Base-by-base conservation (phyloP, 2,329 filamentous ascomycete genomes). In the Claviceps pazoutovae region DNA sequence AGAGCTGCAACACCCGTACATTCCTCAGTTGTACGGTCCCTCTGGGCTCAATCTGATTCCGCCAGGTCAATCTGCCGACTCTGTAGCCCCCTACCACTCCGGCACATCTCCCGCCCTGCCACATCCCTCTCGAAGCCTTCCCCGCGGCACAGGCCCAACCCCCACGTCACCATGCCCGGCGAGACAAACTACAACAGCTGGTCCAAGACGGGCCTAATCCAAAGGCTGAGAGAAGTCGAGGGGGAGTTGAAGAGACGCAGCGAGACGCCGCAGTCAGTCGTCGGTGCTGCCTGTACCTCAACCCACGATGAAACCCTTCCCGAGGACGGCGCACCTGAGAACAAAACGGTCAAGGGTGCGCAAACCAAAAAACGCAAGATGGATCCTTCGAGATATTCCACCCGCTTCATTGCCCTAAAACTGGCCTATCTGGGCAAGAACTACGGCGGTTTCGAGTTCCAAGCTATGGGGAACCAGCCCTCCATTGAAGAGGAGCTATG, bases 401-500 rank as follows among this genome's bases (percentile, higher is more conserved):
- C 88, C 1, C 81, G 93, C 46, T 81, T 84, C 55, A 86, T 98
- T 56, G 93, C 91, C 7, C 73, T 98, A 54, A 97, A 96, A 67
- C 82, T 98, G 56, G 90, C 93, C 41, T 98, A 98, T 65, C 71
- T 97, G 38, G 93, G 93, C 46, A 86, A 88, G 64, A 79, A 80
- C 51, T 98, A 97, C 67, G 91, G 93, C 67, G 93, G 93, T 1
- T 94, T 89, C 65, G 93, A 98, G 71, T 87, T 91, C 67, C 84
- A 91, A 62, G 76, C 78, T 54, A 81, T 81, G 58, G 84, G 85
- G 54, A 70, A 80, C 3, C 66, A 87, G 56, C 83, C 91, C 5
- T 90, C 89, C 0, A 86, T 98, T 56, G 93, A 98, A 67, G 89
- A 95, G 68, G 86, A 90, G 67, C 65, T 98, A 48, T 98, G 89